Evolutionary conservation across 345 rosid genomes (phyloP).

Genomic region (Brassica cretica): DNA sequence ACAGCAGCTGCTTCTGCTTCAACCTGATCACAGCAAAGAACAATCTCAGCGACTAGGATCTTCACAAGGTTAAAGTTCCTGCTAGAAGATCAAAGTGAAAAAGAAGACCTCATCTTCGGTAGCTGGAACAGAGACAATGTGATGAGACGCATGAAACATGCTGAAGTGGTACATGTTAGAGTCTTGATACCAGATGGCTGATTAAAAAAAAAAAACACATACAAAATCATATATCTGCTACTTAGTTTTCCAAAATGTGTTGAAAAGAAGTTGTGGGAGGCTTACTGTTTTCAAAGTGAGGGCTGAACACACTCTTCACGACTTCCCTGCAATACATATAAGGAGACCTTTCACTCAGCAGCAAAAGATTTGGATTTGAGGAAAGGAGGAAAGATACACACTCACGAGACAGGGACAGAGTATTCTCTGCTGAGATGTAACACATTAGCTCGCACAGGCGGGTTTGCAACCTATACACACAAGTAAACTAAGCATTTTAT

Average conservation of each 20-base stretch:
- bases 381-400: constrained; percentile 27
- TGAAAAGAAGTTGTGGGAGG: neutral
- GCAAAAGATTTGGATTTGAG: constrained; percentile 1
- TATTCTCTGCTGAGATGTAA: constrained; percentile 68
- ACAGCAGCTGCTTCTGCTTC: constrained; percentile 73
- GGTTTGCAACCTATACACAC: constrained; percentile 63
- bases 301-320: constrained; percentile 54
- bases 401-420: constrained; percentile 80
- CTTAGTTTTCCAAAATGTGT: neutral
- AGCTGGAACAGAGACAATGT: constrained; percentile 71
- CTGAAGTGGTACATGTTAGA: constrained; percentile 83
- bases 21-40: constrained; percentile 48
- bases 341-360: neutral
- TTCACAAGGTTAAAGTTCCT: neutral
- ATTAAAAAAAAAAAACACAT: constrained; percentile 34
- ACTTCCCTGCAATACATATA: constrained; percentile 52
- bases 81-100: constrained; percentile 10
- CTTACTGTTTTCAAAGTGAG: constrained; percentile 73
- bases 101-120: constrained; percentile 66
- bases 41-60: constrained; percentile 16
- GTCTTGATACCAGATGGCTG: constrained; percentile 97
- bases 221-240: constrained; percentile 29
- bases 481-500: neutral
- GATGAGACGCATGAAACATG: constrained; percentile 94
- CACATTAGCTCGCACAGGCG: constrained; percentile 91